Conservation (phyloP, 1,284 basidiomycete species). For the Phellinidium pouzarii region DNA sequence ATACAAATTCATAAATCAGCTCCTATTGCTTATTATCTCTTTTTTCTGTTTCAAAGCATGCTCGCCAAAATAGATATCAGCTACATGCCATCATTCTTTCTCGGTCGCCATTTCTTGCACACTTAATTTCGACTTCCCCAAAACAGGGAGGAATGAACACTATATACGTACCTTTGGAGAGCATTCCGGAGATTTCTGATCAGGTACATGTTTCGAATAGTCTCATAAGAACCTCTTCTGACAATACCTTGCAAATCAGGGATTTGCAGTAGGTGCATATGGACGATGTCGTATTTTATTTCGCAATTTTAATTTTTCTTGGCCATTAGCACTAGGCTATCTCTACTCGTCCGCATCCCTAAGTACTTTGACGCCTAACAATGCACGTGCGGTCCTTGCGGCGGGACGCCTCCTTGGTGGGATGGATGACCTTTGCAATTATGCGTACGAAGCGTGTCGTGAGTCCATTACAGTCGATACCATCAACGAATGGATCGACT, state of each 20-base stretch:
- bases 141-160: conserved; percentile 53
- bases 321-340: conserved; percentile 58
- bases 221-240: background rate
- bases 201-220: conserved; percentile 47
- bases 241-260: conserved; percentile 34
- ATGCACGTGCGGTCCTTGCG: conserved; percentile 77
- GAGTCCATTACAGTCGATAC: conserved; percentile 68
- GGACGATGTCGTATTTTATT: conserved; percentile 10
- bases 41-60: conserved; percentile 44
- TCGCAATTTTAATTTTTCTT: conserved; percentile 1
- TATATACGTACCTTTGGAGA: conserved; percentile 69
- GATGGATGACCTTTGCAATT: conserved; percentile 74
- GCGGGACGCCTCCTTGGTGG: conserved; percentile 77
- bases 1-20: background rate
- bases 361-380: conserved; percentile 60
- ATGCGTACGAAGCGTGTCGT: conserved; percentile 72
- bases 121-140: conserved; percentile 73
- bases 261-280: conserved; percentile 59
- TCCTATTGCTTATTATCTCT: background rate
- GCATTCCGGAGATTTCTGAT: conserved; percentile 73
- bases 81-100: conserved; percentile 80
- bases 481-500: conserved; percentile 70
- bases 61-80: conserved; percentile 65
- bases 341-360: conserved; percentile 70
- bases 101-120: conserved; percentile 78